Evolutionary conservation across 1,139 yeast species (phyloP).

Genomic region (Taiozyma sp.): DNA sequence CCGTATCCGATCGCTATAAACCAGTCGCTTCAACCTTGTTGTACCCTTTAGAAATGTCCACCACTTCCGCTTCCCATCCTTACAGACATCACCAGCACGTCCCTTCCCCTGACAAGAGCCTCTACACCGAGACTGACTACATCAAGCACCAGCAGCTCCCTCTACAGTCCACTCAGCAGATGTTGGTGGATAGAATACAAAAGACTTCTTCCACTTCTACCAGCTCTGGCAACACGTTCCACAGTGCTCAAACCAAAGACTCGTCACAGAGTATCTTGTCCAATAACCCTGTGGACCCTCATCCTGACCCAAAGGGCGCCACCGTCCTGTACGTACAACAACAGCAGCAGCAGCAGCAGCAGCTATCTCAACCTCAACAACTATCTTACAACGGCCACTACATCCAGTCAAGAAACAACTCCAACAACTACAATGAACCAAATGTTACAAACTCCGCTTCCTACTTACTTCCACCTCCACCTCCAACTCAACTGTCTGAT

Average conservation of each 20-base stretch:
- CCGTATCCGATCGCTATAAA: not conserved
- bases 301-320: slow-evolving; percentile 1
- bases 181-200: not conserved
- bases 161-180: not conserved
- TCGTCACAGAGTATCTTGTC: slow-evolving; percentile 4
- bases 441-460: not conserved
- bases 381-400: slow-evolving; percentile 1
- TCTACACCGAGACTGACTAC: not conserved
- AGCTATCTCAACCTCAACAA: not conserved
- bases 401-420: not conserved
- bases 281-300: slow-evolving; percentile 6
- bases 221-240: slow-evolving; percentile 5
- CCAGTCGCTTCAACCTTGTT: not conserved
- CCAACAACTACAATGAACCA: not conserved
- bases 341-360: too few relatives aligned
- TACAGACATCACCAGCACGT: slow-evolving; percentile 1
- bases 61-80: not conserved
- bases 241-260: slow-evolving; percentile 6
- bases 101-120: not conserved
- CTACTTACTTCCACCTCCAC: not conserved
- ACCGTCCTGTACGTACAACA: not conserved
- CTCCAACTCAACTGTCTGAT: not conserved
- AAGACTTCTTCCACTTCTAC: slow-evolving; percentile 3
- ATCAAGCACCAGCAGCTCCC: not conserved
- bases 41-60: not conserved